These are phyloP conservation scores for Debaryomyces sp. DNA, from an alignment of 1,139 yeast species.

Conservation along the genomic window DNA sequence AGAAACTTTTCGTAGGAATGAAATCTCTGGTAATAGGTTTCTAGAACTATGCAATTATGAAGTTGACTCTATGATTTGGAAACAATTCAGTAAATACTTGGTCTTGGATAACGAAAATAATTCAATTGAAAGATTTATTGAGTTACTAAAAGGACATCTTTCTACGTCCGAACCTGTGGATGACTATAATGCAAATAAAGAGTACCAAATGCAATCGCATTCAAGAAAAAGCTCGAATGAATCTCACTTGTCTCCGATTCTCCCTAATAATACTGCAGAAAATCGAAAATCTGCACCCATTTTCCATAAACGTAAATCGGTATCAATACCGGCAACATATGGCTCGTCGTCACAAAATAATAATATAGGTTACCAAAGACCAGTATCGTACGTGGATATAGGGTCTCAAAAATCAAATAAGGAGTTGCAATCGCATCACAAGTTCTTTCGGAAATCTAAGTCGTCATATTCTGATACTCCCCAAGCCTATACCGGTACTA, in stretches of 20 bases:
- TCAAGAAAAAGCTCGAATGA: constrained; percentile 24
- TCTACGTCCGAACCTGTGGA: constrained; percentile 11
- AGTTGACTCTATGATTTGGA: constrained; percentile 51
- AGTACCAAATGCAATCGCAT: constrained; percentile 16
- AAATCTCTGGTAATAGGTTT: constrained; percentile 65
- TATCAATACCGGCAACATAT: constrained; percentile 15
- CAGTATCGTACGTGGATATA: constrained; percentile 57
- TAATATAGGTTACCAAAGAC: constrained; percentile 39
- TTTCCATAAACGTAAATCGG: constrained; percentile 27
- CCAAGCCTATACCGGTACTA: background rate
- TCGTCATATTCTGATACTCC: background rate
- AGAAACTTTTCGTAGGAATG: constrained; percentile 59
- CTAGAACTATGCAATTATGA: constrained; percentile 72
- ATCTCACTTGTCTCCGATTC: constrained; percentile 19
- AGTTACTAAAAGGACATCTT: constrained; percentile 31
- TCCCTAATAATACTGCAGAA: constrained; percentile 19
- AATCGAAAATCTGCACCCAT: constrained; percentile 37
- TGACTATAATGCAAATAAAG: constrained; percentile 3
- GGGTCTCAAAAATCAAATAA: constrained; percentile 22
- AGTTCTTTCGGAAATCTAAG: constrained; percentile 59
- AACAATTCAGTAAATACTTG: constrained; percentile 43
- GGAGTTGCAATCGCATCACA: constrained; percentile 47
- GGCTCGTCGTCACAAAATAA: constrained; percentile 22
- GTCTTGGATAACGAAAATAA: constrained; percentile 44
- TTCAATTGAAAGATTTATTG: constrained; percentile 58